A percentile compares a stretch with the other conserved stretches of the same genome.
phyloP scores from a whole-genome alignment of 352 stramenopile genomes.

The Bremia lactucae region DNA sequence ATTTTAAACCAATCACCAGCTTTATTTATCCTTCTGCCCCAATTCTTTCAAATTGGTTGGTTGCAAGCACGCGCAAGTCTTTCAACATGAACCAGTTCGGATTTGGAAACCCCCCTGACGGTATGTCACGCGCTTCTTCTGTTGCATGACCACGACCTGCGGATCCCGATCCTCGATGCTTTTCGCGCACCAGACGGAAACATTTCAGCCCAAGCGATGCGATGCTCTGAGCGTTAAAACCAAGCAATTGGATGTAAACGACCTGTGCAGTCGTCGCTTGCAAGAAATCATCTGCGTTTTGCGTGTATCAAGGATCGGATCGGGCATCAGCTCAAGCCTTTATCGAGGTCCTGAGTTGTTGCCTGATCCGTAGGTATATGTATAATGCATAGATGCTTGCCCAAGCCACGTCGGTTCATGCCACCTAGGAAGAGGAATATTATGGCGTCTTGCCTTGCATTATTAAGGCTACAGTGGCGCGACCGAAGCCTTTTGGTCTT shows the following conservation, averaged over 20 bases:
- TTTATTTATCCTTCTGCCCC: too few relatives aligned
- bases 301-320: conserved; percentile 86
- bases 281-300: conserved; percentile 30
- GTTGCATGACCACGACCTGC: conserved; percentile 7
- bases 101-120: conserved; percentile 75
- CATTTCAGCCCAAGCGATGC: conserved; percentile 17
- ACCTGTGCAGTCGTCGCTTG: conserved; percentile 22
- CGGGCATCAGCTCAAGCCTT: conserved; percentile 7
- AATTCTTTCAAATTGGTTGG: neutral
- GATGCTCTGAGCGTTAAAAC: conserved; percentile 2
- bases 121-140: conserved; percentile 34
- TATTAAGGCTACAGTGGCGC: neutral
- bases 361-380: conserved; percentile 82
- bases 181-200: conserved; percentile 12
- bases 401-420: conserved; percentile 11
- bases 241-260: conserved; percentile 1
- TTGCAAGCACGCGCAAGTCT: neutral
- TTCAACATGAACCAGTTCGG: conserved; percentile 36
- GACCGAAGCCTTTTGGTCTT: neutral
- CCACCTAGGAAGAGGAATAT: neutral
- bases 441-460: neutral
- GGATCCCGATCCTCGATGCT: conserved; percentile 29
- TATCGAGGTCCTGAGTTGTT: conserved; percentile 1
- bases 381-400: conserved; percentile 49
- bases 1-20: too few relatives aligned